Conservation (phyloP, 2,329 filamentous ascomycete genomes). For the Trichoderma simmonsii region DNA sequence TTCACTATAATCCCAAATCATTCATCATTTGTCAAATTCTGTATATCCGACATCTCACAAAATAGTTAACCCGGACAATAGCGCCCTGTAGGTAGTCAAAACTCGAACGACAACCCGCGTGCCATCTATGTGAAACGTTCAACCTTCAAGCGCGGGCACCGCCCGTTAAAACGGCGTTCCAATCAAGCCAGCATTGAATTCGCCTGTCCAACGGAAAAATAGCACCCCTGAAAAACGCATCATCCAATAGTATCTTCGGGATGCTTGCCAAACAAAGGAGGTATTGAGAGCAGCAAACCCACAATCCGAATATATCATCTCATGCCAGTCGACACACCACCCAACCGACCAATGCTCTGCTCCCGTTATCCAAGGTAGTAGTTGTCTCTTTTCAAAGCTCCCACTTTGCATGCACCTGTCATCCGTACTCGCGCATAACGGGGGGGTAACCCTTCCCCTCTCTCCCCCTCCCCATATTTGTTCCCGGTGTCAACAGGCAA, state of each 20-base stretch:
- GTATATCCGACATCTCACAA: background rate
- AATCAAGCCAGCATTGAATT: background rate
- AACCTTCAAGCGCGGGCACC: background rate
- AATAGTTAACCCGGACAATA: background rate
- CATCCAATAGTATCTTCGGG: background rate
- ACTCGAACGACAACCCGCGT: background rate
- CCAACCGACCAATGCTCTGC: background rate
- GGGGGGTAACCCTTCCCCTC: background rate
- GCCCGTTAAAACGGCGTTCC: background rate
- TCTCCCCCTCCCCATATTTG: background rate
- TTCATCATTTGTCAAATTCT: background rate
- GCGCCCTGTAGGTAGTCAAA: background rate
- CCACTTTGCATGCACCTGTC: background rate
- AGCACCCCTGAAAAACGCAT: background rate
- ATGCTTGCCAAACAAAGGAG: background rate
- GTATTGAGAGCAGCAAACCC: background rate
- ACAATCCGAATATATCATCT: background rate
- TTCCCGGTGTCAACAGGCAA: background rate
- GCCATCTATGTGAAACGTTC: background rate
- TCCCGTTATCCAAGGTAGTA: background rate
- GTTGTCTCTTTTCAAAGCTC: background rate
- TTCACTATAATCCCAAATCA: background rate
- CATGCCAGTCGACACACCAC: background rate
- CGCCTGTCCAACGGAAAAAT: background rate
- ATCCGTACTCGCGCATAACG: background rate